A percentile compares a stretch with the other conserved stretches of the same genome.
phyloP scores from a whole-genome alignment of 1,284 basidiomycete genomes.

The Pseudozyma hubeiensis region DNA sequence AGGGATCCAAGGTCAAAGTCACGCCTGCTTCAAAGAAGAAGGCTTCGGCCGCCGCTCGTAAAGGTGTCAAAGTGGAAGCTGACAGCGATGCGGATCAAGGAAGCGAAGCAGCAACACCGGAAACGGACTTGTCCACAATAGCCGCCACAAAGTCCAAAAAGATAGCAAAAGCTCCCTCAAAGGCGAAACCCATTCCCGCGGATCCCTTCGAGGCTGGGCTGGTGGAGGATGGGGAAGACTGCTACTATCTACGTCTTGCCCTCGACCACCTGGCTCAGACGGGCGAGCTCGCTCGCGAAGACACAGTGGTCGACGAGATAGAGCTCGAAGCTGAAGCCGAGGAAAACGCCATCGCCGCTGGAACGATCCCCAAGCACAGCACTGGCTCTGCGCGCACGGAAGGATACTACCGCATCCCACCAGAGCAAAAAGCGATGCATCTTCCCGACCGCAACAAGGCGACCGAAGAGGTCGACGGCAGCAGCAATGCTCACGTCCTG shows the following conservation, averaged over 20 bases:
- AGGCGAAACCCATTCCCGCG: constrained; percentile 47
- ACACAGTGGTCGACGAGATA: constrained; percentile 27
- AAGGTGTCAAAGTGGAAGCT: not conserved
- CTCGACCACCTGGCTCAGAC: constrained; percentile 69
- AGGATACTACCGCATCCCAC: constrained; percentile 93
- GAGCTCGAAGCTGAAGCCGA: constrained; percentile 40
- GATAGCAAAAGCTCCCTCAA: constrained; percentile 21
- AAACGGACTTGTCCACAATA: constrained; percentile 5
- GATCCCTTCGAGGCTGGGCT: constrained; percentile 75
- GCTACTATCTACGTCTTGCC: constrained; percentile 83
- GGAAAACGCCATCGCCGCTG: constrained; percentile 62
- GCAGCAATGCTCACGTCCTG: constrained; percentile 70
- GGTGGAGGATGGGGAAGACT: constrained; percentile 89
- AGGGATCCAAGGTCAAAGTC: constrained; percentile 20
- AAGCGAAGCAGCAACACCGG: constrained; percentile 24
- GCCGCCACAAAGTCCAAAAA: constrained; percentile 18
- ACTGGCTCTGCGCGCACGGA: constrained; percentile 89
- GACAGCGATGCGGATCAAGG: constrained; percentile 19
- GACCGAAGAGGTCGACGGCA: constrained; percentile 68
- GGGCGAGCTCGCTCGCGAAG: constrained; percentile 48
- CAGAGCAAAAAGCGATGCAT: constrained; percentile 90
- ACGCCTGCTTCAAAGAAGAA: constrained; percentile 19
- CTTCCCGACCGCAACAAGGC: constrained; percentile 74
- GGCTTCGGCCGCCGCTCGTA: constrained; percentile 13
- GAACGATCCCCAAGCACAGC: constrained; percentile 71